Evolutionary conservation across 2,329 filamentous ascomycete genomes (phyloP).

Genomic region (Clonostachys rhizophaga): DNA sequence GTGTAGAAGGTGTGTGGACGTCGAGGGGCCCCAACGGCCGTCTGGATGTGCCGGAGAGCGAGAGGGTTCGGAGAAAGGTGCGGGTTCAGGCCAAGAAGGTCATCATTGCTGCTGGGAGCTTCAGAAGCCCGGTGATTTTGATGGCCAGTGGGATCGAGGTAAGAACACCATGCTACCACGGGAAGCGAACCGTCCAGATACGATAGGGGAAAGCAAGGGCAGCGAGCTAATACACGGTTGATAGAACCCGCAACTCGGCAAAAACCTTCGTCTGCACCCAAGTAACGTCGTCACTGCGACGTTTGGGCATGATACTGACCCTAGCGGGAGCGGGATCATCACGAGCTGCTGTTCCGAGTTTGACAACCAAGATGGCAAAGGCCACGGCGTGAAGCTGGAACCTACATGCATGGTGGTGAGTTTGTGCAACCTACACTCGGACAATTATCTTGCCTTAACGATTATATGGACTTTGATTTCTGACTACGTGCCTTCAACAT

Average conservation of each 20-base stretch:
- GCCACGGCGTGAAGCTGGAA: conserved; percentile 82
- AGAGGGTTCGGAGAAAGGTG: conserved; percentile 52
- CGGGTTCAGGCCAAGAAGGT: conserved; percentile 76
- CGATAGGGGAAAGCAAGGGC: too few relatives aligned
- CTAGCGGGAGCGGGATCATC: conserved; percentile 72
- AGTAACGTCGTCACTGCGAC: conserved; percentile 53
- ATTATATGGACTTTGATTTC: background rate
- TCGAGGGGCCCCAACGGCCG: conserved; percentile 62
- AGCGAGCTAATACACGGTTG: background rate
- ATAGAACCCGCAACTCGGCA: conserved; percentile 74
- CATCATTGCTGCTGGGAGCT: conserved; percentile 69
- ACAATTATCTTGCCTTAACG: background rate
- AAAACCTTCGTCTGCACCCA: conserved; percentile 79
- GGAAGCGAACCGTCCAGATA: too few relatives aligned
- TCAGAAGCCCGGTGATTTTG: conserved; percentile 74
- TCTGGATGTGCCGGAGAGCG: conserved; percentile 42
- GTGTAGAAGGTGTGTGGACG: conserved; percentile 71
- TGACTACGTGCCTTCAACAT: background rate
- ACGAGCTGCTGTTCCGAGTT: conserved; percentile 74
- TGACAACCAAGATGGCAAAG: conserved; percentile 74
- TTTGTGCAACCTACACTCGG: conserved; percentile 1
- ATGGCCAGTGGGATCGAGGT: conserved; percentile 72
- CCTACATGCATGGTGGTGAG: conserved; percentile 63
- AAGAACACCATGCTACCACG: conserved; percentile 10
- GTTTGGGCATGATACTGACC: conserved; percentile 66